Evolutionary conservation across 805 yeast genomes (phyloP).

Genomic region (Teunomyces aglyptinius): DNA sequence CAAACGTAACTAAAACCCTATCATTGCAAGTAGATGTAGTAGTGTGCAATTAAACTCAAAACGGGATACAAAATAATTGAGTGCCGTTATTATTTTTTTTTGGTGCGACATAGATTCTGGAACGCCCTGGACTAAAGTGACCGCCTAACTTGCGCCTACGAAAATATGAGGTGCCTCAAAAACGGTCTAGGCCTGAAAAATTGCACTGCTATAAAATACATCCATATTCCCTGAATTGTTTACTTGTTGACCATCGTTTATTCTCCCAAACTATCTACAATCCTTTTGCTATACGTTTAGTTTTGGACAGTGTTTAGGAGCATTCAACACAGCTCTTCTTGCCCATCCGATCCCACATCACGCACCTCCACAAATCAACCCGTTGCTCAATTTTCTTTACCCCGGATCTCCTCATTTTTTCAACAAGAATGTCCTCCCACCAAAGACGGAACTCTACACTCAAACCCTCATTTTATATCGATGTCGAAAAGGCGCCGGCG

Average conservation of each 20-base stretch:
- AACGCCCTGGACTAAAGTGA: not conserved
- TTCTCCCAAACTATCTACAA: not conserved
- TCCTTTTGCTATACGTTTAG: not conserved
- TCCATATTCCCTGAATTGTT: not conserved
- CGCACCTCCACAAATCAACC: not conserved
- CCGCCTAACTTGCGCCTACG: not conserved
- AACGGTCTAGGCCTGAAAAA: not conserved
- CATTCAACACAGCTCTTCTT: not conserved
- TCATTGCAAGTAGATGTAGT: not conserved
- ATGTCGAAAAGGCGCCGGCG: slow-evolving; percentile 8
- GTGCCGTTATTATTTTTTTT: not conserved
- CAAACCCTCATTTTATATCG: slow-evolving; percentile 9
- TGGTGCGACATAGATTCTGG: not conserved
- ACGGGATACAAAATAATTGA: not conserved
- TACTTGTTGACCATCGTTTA: not conserved
- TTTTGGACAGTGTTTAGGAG: not conserved
- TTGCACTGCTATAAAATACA: not conserved
- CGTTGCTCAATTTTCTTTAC: not conserved
- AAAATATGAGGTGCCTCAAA: not conserved
- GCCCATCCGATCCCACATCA: not conserved
- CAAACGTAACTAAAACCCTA: not conserved
- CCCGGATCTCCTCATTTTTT: slow-evolving; percentile 1
- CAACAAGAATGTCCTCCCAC: slow-evolving; percentile 7
- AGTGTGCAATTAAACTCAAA: not conserved
- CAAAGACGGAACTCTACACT: slow-evolving; percentile 8